These are phyloP conservation scores for Termitomyces sp. DNA, from an alignment of 768 basidiomycete genomes.

Conservation along the genomic window DNA sequence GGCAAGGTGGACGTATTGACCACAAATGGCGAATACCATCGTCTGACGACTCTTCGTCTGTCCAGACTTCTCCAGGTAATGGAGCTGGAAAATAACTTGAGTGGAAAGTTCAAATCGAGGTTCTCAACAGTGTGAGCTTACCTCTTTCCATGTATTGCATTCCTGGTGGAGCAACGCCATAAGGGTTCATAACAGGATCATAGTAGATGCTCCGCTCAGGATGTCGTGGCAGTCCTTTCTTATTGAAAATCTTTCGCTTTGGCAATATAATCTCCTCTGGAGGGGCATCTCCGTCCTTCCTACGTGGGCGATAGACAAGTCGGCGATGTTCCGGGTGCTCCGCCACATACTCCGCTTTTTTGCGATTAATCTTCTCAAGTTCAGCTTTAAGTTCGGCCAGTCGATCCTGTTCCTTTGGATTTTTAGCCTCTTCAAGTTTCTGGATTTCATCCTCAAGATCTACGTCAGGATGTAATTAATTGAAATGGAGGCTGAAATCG, in stretches of 20 bases:
- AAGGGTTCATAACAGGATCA: conserved; percentile 90
- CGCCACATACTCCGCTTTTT: conserved; percentile 87
- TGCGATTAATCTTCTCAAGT: conserved; percentile 71
- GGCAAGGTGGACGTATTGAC: neutral
- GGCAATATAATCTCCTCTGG: conserved; percentile 31
- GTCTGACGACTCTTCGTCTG: conserved; percentile 51
- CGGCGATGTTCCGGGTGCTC: conserved; percentile 92
- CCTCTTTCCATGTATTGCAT: conserved; percentile 93
- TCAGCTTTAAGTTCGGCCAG: conserved; percentile 71
- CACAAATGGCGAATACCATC: conserved; percentile 22
- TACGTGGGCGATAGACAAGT: conserved; percentile 66
- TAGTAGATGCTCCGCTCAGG: conserved; percentile 93
- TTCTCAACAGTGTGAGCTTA: conserved; percentile 34
- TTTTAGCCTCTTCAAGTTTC: conserved; percentile 47
- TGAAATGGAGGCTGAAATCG: neutral
- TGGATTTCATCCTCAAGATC: conserved; percentile 80
- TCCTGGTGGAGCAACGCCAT: conserved; percentile 89
- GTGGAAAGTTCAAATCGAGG: neutral
- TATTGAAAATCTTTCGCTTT: conserved; percentile 70
- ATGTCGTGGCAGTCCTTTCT: conserved; percentile 80
- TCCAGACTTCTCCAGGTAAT: conserved; percentile 55
- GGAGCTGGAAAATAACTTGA: conserved; percentile 36
- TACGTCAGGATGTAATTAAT: conserved; percentile 20
- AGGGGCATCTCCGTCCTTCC: conserved; percentile 36
- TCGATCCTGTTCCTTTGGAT: conserved; percentile 51